Base-by-base conservation (phyloP, 1,139 yeast genomes). In the Lodderomyces theae region DNA sequence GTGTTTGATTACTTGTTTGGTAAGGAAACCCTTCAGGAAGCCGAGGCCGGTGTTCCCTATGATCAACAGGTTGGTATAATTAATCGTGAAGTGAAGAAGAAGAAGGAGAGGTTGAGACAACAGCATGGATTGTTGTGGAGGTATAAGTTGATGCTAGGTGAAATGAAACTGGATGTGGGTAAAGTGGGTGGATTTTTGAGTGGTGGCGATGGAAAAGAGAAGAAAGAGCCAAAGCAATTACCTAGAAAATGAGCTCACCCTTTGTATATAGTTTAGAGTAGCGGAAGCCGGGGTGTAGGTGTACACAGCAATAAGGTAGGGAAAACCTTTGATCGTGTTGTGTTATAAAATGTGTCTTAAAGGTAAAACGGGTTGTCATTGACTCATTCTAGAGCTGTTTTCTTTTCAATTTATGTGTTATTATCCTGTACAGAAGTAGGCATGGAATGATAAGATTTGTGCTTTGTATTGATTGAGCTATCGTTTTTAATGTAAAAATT, bases 1-100 rank as follows among this genome's bases (percentile, higher is more conserved):
- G 85, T 87, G 2, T 84, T 82, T 62, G 96, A 87, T 60, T 77
- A 79, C 42, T 55, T 87, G 22, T 84, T 87, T 53, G 94, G 95
- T 24, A 82, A 85, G 53, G 95, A 86, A 57, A 64, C 86, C 1
- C 58, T 86, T 17, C 84, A 81, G 16, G 85, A 77, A 44, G 89
- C 94, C 3, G 92, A 86, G 58, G 80, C 79, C 35, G 92, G 92
- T 0, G 69, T 82, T 42, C 80, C 86, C 3, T 82, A 83, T 51
- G 90, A 85, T 51, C 73, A 68, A 47, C 74, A 72, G 49, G 57
- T 70, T 42, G 76, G 74, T 7, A 64, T 69, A 9, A 56, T 72
- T 37, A 64, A 66, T 48, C 52, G 64, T 31, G 72, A 68, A 46
- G 62, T 71, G 42, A 58, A 65, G 49, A 63, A 63, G 55, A 66